Evolutionary conservation across 768 basidiomycete genomes (phyloP).

Genomic region (Kwoniella pini): DNA sequence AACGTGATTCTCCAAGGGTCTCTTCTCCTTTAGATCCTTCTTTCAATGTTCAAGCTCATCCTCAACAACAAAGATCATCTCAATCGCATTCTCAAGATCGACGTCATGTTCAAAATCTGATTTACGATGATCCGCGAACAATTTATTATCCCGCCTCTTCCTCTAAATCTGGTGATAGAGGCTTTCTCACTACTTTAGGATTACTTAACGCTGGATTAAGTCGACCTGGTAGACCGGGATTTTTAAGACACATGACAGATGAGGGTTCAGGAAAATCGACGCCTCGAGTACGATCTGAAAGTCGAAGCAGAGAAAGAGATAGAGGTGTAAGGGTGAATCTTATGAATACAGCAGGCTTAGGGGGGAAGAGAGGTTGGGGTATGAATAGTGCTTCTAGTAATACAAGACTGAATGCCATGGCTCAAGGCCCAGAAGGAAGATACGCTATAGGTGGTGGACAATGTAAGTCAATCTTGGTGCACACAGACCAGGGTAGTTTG

Average conservation of each 20-base stretch:
- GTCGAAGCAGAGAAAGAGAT: constrained; percentile 22
- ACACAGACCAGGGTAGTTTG: neutral
- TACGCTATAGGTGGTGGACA: constrained; percentile 48
- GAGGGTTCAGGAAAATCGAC: constrained; percentile 26
- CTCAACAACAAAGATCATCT: constrained; percentile 16
- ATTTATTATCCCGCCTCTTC: constrained; percentile 16
- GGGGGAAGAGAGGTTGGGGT: constrained; percentile 24
- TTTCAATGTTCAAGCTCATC: constrained; percentile 11
- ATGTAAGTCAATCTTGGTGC: constrained; percentile 24
- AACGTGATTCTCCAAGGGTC: constrained; percentile 6
- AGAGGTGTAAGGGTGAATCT: constrained; percentile 33
- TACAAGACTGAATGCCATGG: constrained; percentile 40
- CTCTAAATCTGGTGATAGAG: neutral
- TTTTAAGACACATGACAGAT: constrained; percentile 31
- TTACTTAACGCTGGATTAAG: constrained; percentile 6
- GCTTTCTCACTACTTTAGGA: neutral
- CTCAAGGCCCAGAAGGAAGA: constrained; percentile 42
- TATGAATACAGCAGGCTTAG: neutral
- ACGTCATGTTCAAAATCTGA: constrained; percentile 19
- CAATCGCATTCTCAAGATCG: neutral
- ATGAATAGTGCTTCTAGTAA: constrained; percentile 14
- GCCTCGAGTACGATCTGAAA: constrained; percentile 12
- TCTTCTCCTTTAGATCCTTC: constrained; percentile 20
- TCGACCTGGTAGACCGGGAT: constrained; percentile 26
- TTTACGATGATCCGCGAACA: constrained; percentile 41